A percentile compares a stretch with the other conserved stretches of the same genome.
Evolutionary conservation across 768 basidiomycete genomes (phyloP).

Genomic region (Sporobolomyces pararoseus): DNA sequence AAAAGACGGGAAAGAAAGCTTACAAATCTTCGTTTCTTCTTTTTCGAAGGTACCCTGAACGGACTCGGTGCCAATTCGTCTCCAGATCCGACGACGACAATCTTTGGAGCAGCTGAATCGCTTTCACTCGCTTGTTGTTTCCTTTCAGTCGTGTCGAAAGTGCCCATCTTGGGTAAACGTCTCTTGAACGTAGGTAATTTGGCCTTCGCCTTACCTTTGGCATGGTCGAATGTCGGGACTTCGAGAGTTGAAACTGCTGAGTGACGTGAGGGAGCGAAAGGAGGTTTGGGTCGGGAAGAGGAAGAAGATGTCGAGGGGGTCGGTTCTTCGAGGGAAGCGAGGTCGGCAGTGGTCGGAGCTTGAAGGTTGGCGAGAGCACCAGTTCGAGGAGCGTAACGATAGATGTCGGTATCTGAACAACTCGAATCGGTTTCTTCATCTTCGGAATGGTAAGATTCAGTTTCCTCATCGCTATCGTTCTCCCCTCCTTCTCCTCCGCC

Average conservation of each 20-base stretch:
- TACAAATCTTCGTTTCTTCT: slow-evolving; percentile 14
- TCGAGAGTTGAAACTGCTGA: not conserved
- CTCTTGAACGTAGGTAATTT: not conserved
- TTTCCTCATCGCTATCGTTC: not conserved
- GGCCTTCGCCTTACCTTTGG: not conserved
- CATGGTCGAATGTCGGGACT: not conserved
- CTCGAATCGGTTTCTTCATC: slow-evolving; percentile 40
- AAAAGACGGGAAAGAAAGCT: not conserved
- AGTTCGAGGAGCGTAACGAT: slow-evolving; percentile 36
- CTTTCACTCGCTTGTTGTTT: not conserved
- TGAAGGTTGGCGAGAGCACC: slow-evolving; percentile 34
- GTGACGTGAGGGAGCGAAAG: slow-evolving; percentile 3
- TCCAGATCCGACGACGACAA: slow-evolving; percentile 31
- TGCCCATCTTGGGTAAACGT: slow-evolving; percentile 26
- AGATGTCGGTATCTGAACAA: slow-evolving; percentile 39
- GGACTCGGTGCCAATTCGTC: slow-evolving; percentile 30
- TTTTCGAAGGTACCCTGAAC: slow-evolving; percentile 15
- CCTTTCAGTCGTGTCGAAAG: slow-evolving; percentile 16
- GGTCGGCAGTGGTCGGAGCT: slow-evolving; percentile 36
- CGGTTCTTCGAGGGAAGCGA: slow-evolving; percentile 31
- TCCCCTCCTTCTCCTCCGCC: not conserved
- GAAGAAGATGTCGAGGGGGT: not conserved
- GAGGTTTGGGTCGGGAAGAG: not conserved
- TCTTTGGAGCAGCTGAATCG: not conserved
- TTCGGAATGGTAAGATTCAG: slow-evolving; percentile 2